Evolutionary conservation across 2,329 filamentous ascomycete genomes (phyloP).

Genomic region (Aspergillus costaricaensis): DNA sequence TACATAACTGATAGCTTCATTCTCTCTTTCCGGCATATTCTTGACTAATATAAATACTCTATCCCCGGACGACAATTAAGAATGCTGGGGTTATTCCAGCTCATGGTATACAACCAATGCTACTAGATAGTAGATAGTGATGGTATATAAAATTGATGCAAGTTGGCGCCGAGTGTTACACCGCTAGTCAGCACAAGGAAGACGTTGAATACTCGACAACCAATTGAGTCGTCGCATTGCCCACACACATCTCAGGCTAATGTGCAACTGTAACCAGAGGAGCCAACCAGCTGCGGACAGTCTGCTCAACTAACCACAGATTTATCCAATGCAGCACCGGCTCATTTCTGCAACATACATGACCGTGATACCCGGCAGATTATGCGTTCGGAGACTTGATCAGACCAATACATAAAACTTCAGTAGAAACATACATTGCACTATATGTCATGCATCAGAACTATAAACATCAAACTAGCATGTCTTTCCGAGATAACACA

Average conservation of each 20-base stretch:
- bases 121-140: background rate
- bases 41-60: slow-evolving; percentile 3
- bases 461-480: too few species aligned
- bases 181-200: background rate
- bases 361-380: too few species aligned
- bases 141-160: background rate
- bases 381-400: too few species aligned
- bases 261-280: background rate
- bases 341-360: background rate
- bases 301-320: background rate
- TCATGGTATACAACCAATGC: too few species aligned
- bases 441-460: too few species aligned
- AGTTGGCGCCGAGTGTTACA: background rate
- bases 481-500: background rate
- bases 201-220: background rate
- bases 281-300: background rate
- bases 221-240: background rate
- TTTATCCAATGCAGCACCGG: background rate
- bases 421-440: too few species aligned
- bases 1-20: background rate
- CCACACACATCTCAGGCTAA: background rate
- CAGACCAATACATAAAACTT: too few species aligned
- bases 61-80: background rate
- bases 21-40: background rate
- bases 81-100: too few species aligned